These are phyloP conservation scores for Globisporangium camurandrum DNA, from an alignment of 352 stramenopile genomes.

Conservation along the genomic window DNA sequence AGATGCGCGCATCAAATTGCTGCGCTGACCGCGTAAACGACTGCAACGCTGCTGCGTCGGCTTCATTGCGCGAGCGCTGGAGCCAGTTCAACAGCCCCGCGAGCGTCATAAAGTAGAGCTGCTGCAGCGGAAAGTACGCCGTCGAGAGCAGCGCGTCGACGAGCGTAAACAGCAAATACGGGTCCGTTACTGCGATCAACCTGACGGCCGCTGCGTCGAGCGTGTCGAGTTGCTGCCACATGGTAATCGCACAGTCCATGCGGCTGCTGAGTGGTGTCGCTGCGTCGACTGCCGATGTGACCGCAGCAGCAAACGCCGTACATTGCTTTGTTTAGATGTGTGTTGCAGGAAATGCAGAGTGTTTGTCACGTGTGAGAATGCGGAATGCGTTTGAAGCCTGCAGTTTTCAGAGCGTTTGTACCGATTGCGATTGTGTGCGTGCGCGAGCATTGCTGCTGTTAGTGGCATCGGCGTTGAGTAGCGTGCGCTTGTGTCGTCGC, in stretches of 20 bases:
- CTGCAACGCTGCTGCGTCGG: neutral
- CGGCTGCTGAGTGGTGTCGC: conserved; percentile 28
- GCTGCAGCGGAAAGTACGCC: conserved; percentile 57
- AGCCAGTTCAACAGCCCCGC: conserved; percentile 28
- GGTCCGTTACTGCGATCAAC: conserved; percentile 20
- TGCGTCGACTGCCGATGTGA: conserved; percentile 19
- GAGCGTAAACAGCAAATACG: conserved; percentile 23
- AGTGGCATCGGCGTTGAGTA: no score
- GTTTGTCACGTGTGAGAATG: no score
- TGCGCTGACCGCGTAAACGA: conserved; percentile 12
- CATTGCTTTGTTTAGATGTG: neutral
- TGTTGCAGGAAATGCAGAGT: no score
- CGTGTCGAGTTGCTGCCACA: conserved; percentile 21
- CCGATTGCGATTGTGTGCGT: no score
- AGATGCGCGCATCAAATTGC: conserved; percentile 20
- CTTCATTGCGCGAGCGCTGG: conserved; percentile 8
- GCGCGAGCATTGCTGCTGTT: no score
- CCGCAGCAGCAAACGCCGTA: neutral
- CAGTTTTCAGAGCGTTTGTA: no score
- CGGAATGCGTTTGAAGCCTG: no score
- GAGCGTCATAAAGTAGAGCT: conserved; percentile 48
- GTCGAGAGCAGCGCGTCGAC: conserved; percentile 38
- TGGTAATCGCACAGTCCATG: conserved; percentile 29
- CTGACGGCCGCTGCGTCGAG: conserved; percentile 16
- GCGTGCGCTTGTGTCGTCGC: no score